Percentiles rank a stretch among this genome's conserved stretches.
These are phyloP conservation scores for Ammopiptanthus mongolicus DNA, from an alignment of 306 rosid genomes.

Conservation along the genomic window DNA sequence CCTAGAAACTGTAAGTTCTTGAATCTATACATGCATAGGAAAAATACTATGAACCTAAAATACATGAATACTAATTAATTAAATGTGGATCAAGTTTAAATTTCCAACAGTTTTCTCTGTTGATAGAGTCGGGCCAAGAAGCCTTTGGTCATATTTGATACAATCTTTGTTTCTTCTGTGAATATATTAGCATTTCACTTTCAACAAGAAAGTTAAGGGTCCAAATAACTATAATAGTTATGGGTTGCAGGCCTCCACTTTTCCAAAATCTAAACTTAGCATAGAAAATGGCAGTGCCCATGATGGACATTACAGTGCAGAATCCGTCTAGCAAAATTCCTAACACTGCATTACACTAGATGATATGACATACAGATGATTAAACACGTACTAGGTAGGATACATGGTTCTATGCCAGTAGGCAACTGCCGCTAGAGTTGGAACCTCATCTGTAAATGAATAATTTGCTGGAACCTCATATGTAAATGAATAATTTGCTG, in stretches of 20 bases:
- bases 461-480: constrained; percentile 5
- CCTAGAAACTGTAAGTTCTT: no score
- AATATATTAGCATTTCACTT: neutral
- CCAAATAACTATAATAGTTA: neutral
- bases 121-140: neutral
- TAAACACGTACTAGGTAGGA: neutral
- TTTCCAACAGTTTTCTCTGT: neutral
- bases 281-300: constrained; percentile 54
- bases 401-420: neutral
- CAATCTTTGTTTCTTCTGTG: neutral
- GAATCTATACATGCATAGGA: no score
- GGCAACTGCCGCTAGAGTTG: neutral
- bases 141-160: neutral
- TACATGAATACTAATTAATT: no score
- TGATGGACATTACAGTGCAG: constrained; percentile 45
- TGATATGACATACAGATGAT: constrained; percentile 11
- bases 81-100: no score
- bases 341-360: neutral
- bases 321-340: constrained; percentile 48
- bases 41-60: no score
- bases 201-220: neutral
- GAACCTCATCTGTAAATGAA: constrained; percentile 26
- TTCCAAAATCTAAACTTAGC: constrained; percentile 58
- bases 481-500: constrained; percentile 26
- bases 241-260: constrained; percentile 30